Conservation (phyloP, 768 basidiomycete species). For the Suillus paluster region DNA sequence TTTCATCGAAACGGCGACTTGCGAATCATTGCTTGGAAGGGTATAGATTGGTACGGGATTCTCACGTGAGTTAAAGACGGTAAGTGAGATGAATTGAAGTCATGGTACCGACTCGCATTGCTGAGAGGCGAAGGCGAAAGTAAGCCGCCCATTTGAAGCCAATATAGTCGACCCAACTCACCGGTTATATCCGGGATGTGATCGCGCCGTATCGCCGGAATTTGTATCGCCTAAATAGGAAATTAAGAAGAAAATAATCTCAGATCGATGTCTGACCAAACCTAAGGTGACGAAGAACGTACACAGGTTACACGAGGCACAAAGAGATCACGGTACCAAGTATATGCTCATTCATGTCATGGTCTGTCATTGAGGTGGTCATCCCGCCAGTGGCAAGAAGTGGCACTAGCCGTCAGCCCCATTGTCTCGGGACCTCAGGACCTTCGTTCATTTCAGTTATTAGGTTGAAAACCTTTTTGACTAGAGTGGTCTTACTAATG, state of each 20-base stretch:
- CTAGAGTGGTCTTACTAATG: background rate
- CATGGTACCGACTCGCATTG: conserved; percentile 16
- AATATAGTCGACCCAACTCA: conserved; percentile 4
- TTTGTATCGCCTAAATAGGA: conserved; percentile 24
- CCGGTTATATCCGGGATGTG: conserved; percentile 21
- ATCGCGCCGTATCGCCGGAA: conserved; percentile 23
- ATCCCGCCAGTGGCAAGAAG: too few relatives aligned
- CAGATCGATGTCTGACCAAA: conserved; percentile 23
- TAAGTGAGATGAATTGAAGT: background rate
- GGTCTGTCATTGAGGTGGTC: background rate
- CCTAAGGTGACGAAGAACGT: background rate
- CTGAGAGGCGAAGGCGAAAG: conserved; percentile 6
- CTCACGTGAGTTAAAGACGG: conserved; percentile 30
- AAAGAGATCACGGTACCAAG: background rate
- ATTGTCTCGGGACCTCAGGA: background rate
- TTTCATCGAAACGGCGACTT: conserved; percentile 32
- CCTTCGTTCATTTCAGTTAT: background rate
- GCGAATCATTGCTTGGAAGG: conserved; percentile 25
- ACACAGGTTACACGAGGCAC: background rate
- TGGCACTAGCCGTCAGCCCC: background rate
- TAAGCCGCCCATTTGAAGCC: conserved; percentile 5
- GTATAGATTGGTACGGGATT: conserved; percentile 32
- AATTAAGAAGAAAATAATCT: conserved; percentile 25
- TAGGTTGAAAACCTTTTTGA: background rate
- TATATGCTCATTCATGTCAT: conserved; percentile 3